A percentile compares a stretch with the other conserved stretches of the same genome.
Evolutionary conservation across 805 yeast genomes (phyloP).

Genomic region (Nakazawaea ernobii): DNA sequence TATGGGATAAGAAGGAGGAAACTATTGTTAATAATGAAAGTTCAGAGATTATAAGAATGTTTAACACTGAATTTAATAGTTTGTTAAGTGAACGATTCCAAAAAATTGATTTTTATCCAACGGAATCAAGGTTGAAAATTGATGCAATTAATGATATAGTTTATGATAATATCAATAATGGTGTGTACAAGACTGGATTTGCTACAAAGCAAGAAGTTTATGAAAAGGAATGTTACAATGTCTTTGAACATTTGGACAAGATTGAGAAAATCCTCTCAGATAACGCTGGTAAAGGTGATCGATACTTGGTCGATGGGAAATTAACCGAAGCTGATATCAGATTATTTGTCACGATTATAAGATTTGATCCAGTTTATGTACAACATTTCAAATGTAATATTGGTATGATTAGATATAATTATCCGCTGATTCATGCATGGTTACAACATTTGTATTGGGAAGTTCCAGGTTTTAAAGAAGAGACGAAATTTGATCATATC

Average conservation of each 20-base stretch:
- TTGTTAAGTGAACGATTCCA: conserved; percentile 44
- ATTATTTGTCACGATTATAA: conserved; percentile 76
- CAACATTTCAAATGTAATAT: conserved; percentile 94
- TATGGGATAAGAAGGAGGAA: conserved; percentile 80
- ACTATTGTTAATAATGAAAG: conserved; percentile 92
- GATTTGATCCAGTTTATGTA: conserved; percentile 91
- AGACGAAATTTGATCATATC: conserved; percentile 87
- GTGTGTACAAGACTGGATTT: conserved; percentile 91
- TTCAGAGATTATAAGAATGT: conserved; percentile 80
- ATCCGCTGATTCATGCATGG: conserved; percentile 78
- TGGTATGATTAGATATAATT: conserved; percentile 71
- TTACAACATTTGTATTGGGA: conserved; percentile 80
- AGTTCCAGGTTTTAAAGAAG: conserved; percentile 61
- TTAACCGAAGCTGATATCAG: conserved; percentile 91
- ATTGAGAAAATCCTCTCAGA: conserved; percentile 55
- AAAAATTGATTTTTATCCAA: conserved; percentile 59
- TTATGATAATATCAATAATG: conserved; percentile 82
- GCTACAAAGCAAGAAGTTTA: conserved; percentile 81
- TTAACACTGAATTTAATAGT: conserved; percentile 69
- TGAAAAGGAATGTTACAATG: conserved; percentile 54
- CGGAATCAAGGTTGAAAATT: conserved; percentile 44
- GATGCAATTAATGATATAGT: conserved; percentile 80
- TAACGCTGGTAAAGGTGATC: conserved; percentile 29
- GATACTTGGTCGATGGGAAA: conserved; percentile 52
- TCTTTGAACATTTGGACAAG: conserved; percentile 65